These are phyloP conservation scores for Daldinia eschscholtzii DNA, from an alignment of 2,329 filamentous ascomycete species.

Conservation along the genomic window DNA sequence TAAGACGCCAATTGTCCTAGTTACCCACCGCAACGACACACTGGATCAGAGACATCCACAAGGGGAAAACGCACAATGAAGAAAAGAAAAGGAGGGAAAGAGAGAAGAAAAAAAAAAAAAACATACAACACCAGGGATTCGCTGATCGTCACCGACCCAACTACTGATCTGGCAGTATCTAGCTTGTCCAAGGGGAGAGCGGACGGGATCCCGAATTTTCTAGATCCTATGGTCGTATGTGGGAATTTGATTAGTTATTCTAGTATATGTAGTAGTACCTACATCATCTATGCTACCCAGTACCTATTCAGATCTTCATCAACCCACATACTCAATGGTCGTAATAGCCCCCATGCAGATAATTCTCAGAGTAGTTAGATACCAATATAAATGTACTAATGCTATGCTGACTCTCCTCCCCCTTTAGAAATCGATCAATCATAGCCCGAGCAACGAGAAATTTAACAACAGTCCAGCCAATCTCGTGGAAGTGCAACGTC, in stretches of 20 bases:
- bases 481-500: constrained; percentile 35
- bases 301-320: background rate
- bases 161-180: background rate
- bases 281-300: background rate
- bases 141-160: too few species aligned
- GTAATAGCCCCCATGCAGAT: background rate
- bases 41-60: too few species aligned
- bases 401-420: constrained; percentile 4
- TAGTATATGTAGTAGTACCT: background rate
- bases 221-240: background rate
- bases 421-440: background rate
- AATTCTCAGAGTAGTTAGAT: constrained; percentile 3
- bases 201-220: background rate
- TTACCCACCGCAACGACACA: too few species aligned
- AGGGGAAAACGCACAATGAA: too few species aligned
- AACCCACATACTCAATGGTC: background rate
- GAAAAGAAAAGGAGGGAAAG: too few species aligned
- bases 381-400: constrained; percentile 7
- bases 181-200: background rate
- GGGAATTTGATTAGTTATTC: background rate
- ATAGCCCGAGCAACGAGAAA: constrained; percentile 1
- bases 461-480: constrained; percentile 24
- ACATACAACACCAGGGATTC: too few species aligned
- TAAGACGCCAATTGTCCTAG: too few species aligned
- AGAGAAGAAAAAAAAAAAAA: too few species aligned